Conservation (phyloP, 2,329 filamentous ascomycete species). For the Fusarium xylarioides region DNA sequence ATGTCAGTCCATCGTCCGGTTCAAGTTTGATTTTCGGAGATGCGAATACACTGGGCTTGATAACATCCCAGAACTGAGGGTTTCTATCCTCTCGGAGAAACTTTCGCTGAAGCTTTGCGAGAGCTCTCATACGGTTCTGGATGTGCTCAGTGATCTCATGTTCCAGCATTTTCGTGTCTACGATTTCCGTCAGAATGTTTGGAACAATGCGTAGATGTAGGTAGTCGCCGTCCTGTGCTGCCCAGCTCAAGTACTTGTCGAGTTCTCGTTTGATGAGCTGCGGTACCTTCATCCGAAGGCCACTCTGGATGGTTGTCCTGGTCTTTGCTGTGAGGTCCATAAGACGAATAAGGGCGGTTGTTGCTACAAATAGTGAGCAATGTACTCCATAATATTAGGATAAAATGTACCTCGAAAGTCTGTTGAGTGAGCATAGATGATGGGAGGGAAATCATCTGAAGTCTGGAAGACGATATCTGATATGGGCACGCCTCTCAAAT, state of each 20-base stretch:
- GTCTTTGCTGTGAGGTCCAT: slow-evolving; percentile 52
- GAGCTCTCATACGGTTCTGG: slow-evolving; percentile 47
- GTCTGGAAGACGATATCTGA: slow-evolving; percentile 49
- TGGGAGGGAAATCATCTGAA: slow-evolving; percentile 43
- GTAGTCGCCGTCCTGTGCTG: slow-evolving; percentile 53
- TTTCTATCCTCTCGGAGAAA: slow-evolving; percentile 45
- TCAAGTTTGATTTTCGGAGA: slow-evolving; percentile 35
- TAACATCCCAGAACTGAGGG: slow-evolving; percentile 45
- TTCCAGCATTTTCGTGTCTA: slow-evolving; percentile 45
- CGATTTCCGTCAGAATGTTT: slow-evolving; percentile 51
- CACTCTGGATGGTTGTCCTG: slow-evolving; percentile 48
- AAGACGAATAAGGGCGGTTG: slow-evolving; percentile 50
- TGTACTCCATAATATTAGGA: no score
- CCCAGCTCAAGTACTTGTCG: slow-evolving; percentile 51
- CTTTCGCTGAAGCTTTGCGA: slow-evolving; percentile 50
- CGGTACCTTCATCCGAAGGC: slow-evolving; percentile 45
- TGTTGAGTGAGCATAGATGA: slow-evolving; percentile 51
- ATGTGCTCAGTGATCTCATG: slow-evolving; percentile 49
- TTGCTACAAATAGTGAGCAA: slow-evolving; percentile 47
- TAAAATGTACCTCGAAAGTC: slow-evolving; percentile 49
- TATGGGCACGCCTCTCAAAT: slow-evolving; percentile 53
- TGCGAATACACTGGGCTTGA: slow-evolving; percentile 33
- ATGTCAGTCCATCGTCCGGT: slow-evolving; percentile 15
- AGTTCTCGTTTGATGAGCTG: slow-evolving; percentile 48
- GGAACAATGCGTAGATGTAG: slow-evolving; percentile 47